These are phyloP conservation scores for Gossypium turneri DNA, from an alignment of 345 rosid species.

Conservation along the genomic window DNA sequence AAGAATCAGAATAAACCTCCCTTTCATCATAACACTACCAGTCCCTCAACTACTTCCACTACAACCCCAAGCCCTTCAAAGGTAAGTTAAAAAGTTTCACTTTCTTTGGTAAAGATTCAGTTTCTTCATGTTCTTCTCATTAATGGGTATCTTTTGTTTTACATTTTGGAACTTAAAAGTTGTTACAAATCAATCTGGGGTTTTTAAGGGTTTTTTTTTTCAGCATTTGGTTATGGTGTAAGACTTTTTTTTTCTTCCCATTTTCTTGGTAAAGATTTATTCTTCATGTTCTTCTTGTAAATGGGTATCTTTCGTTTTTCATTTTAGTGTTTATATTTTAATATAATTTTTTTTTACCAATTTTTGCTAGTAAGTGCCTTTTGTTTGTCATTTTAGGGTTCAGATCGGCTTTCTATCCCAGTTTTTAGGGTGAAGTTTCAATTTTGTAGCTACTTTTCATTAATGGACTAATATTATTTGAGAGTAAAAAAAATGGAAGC, in stretches of 20 bases:
- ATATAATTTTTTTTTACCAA: slow-evolving; percentile 5
- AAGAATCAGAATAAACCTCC: slow-evolving; percentile 55
- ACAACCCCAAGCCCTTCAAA: slow-evolving; percentile 27
- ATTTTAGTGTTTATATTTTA: neutral
- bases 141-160: slow-evolving; percentile 20
- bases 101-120: neutral
- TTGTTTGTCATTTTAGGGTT: neutral
- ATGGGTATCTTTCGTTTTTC: slow-evolving; percentile 17
- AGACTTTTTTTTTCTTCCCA: neutral
- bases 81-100: slow-evolving; percentile 28
- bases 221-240: neutral
- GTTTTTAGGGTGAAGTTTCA: neutral
- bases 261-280: neutral
- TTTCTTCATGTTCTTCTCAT: slow-evolving; percentile 13
- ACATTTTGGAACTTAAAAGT: neutral
- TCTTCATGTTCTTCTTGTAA: slow-evolving; percentile 16
- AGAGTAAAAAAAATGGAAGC: neutral
- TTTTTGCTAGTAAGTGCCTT: slow-evolving; percentile 8
- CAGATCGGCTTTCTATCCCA: neutral
- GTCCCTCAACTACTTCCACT: neutral
- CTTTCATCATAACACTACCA: slow-evolving; percentile 22
- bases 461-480: slow-evolving; percentile 5
- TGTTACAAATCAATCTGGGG: neutral
- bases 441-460: slow-evolving; percentile 7
- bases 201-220: neutral